phyloP scores from a whole-genome alignment of 2,329 filamentous ascomycete species.

The Boeremia lycopersici region DNA sequence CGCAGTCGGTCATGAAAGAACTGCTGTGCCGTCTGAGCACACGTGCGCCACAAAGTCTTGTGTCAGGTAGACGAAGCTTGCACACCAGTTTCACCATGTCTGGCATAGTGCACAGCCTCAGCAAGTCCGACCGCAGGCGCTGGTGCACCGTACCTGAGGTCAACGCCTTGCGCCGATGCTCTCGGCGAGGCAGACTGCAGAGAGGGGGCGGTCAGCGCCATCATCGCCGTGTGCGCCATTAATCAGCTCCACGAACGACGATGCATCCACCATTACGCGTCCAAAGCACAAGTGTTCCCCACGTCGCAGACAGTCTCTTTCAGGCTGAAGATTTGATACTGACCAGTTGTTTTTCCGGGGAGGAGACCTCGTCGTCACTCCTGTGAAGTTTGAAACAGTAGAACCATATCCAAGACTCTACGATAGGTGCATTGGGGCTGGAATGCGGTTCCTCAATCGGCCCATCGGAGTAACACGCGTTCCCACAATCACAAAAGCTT shows the following conservation, averaged over 20 bases:
- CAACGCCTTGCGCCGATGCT: conserved; percentile 1
- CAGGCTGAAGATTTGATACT: not conserved
- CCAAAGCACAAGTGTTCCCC: not conserved
- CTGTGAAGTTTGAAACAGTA: not conserved
- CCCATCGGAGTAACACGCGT: not conserved
- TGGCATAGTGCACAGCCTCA: conserved; percentile 7
- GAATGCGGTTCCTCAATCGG: not conserved
- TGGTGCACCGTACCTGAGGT: not conserved
- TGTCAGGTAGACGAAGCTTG: conserved; percentile 13
- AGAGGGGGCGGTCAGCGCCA: not conserved
- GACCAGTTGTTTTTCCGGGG: not conserved
- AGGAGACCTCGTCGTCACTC: not conserved
- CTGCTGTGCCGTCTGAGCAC: not conserved
- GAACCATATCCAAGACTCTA: not conserved
- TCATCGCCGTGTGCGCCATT: conserved; percentile 1
- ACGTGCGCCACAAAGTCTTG: conserved; percentile 3
- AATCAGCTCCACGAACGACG: not conserved
- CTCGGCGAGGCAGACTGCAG: conserved; percentile 11
- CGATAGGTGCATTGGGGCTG: not conserved
- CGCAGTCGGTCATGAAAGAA: not conserved
- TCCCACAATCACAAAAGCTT: not conserved
- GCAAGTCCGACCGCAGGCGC: conserved; percentile 3
- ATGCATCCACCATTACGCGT: conserved; percentile 13
- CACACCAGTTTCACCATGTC: conserved; percentile 11
- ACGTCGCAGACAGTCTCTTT: not conserved